Conservation (phyloP, 345 rosid genomes). For the Diplotaxis tenuifolia region DNA sequence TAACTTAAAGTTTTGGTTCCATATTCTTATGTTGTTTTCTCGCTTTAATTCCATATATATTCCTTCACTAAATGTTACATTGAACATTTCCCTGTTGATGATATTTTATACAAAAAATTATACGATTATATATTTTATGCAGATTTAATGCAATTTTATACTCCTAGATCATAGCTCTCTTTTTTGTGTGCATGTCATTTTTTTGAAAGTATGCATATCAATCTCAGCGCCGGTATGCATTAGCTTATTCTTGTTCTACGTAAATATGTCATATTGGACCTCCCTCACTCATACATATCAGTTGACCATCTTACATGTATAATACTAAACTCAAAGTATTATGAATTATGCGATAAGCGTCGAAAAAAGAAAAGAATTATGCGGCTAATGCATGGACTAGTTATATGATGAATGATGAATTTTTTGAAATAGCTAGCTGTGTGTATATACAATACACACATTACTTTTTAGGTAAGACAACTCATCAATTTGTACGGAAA, state of each 20-base stretch:
- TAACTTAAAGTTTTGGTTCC: constrained; percentile 36
- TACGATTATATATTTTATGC: background rate
- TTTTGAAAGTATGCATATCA: constrained; percentile 21
- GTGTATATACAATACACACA: background rate
- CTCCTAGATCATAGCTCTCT: constrained; percentile 19
- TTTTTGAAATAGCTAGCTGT: background rate
- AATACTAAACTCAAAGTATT: background rate
- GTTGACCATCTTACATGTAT: constrained; percentile 20
- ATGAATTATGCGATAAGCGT: background rate
- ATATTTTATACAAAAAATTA: background rate
- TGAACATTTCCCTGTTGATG: constrained; percentile 9
- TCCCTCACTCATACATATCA: constrained; percentile 31
- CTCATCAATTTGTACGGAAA: background rate
- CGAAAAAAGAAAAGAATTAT: background rate
- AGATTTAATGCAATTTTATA: constrained; percentile 10
- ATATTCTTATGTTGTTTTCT: constrained; percentile 21
- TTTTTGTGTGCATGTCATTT: background rate
- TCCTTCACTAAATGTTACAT: constrained; percentile 19
- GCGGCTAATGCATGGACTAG: background rate
- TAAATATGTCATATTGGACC: constrained; percentile 38
- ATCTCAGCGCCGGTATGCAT: constrained; percentile 32
- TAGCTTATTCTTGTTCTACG: constrained; percentile 34
- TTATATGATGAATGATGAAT: background rate
- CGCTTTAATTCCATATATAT: background rate
- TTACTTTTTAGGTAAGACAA: background rate